These are phyloP conservation scores for Sporisorium scitamineum DNA, from an alignment of 1,284 basidiomycete genomes.

Conservation along the genomic window DNA sequence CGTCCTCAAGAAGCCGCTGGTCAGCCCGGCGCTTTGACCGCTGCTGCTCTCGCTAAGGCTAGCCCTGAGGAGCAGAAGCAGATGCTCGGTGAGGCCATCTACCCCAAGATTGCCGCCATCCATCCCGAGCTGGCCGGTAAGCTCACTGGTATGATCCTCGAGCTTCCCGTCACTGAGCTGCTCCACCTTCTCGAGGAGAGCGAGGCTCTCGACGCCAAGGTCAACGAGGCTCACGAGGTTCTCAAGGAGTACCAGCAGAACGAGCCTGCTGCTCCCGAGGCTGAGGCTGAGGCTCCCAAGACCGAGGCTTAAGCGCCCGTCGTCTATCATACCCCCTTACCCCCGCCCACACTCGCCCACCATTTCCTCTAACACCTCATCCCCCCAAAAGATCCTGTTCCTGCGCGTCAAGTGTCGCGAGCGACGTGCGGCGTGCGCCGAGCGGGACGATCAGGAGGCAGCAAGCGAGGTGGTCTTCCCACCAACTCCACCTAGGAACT, in stretches of 20 bases:
- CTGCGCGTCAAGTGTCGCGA: constrained; percentile 4
- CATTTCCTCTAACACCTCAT: neutral
- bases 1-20: constrained; percentile 39
- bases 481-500: neutral
- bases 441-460: constrained; percentile 6
- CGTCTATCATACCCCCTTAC: constrained; percentile 1
- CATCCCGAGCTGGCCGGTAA: constrained; percentile 68
- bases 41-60: constrained; percentile 67
- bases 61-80: constrained; percentile 70
- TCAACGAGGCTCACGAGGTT: constrained; percentile 67
- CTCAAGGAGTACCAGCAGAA: constrained; percentile 68
- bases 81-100: constrained; percentile 69
- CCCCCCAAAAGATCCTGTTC: constrained; percentile 28
- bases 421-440: constrained; percentile 5
- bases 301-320: constrained; percentile 41
- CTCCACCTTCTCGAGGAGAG: constrained; percentile 68
- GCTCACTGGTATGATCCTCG: constrained; percentile 69
- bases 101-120: constrained; percentile 67
- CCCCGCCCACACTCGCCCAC: neutral
- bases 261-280: constrained; percentile 38
- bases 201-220: constrained; percentile 67
- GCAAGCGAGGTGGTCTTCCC: neutral
- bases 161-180: constrained; percentile 68
- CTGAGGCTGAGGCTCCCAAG: constrained; percentile 38
- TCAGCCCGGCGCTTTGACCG: constrained; percentile 62